A percentile compares a stretch with the other conserved stretches of the same genome.
phyloP scores from a whole-genome alignment of 108 stramenopile species.

The Conticribra guillardii region DNA sequence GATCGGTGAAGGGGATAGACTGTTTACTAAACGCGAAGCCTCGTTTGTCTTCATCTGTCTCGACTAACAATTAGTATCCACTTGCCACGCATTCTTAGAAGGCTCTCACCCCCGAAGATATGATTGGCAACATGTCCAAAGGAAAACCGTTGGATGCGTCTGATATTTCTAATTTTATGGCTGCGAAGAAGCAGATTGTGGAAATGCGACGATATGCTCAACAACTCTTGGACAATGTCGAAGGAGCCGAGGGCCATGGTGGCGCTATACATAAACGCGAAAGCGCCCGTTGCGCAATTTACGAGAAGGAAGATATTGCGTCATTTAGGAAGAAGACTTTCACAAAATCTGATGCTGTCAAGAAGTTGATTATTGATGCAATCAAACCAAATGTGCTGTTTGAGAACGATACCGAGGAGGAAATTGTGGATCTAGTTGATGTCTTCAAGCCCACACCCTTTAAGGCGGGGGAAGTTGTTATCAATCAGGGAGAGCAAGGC shows the following conservation, averaged over 20 bases:
- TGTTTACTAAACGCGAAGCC: too few species aligned
- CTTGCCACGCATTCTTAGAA: background rate
- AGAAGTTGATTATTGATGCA: slow-evolving; percentile 58
- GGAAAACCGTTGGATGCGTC: slow-evolving; percentile 16
- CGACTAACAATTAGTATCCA: background rate
- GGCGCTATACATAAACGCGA: background rate
- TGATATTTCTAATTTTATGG: background rate
- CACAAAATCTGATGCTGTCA: slow-evolving; percentile 32
- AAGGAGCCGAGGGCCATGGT: slow-evolving; percentile 1
- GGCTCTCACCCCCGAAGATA: slow-evolving; percentile 1
- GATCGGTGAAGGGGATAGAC: too few species aligned
- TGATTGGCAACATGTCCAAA: background rate
- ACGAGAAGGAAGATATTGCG: slow-evolving; percentile 45
- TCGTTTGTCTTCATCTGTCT: background rate
- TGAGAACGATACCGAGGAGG: slow-evolving; percentile 56
- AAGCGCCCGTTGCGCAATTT: slow-evolving; percentile 25
- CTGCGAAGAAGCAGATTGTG: slow-evolving; percentile 19
- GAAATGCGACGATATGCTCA: slow-evolving; percentile 8
- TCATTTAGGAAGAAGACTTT: slow-evolving; percentile 21
- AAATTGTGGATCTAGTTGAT: slow-evolving; percentile 71
- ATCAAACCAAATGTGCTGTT: slow-evolving; percentile 72
- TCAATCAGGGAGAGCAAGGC: slow-evolving; percentile 81
- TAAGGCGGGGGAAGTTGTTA: slow-evolving; percentile 47
- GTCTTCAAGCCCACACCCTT: slow-evolving; percentile 60
- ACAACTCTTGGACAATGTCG: slow-evolving; percentile 6